A percentile compares a stretch with the other conserved stretches of the same genome.
These are phyloP conservation scores for Coniella vitis DNA, from an alignment of 2,329 filamentous ascomycete species.

Conservation along the genomic window DNA sequence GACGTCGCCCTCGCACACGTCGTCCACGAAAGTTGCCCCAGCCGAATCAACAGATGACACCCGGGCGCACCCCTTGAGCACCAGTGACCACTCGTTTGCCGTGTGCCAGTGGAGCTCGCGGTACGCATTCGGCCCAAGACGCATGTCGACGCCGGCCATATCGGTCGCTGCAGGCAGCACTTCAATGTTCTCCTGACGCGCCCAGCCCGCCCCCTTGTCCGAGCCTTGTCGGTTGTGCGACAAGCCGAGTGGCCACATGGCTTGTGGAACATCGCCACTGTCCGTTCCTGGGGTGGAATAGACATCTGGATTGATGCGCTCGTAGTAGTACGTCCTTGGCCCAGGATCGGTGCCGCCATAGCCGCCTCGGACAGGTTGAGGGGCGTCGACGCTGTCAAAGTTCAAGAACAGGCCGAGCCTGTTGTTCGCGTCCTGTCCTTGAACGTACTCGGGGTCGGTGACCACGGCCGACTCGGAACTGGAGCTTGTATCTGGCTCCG, in stretches of 20 bases:
- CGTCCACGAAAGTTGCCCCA: slow-evolving; percentile 40
- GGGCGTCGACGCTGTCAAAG: slow-evolving; percentile 43
- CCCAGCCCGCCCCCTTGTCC: slow-evolving; percentile 41
- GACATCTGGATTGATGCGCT: slow-evolving; percentile 47
- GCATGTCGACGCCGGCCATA: slow-evolving; percentile 56
- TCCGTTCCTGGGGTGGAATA: slow-evolving; percentile 49
- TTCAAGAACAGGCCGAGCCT: slow-evolving; percentile 47
- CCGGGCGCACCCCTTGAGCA: slow-evolving; percentile 47
- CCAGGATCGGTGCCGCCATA: slow-evolving; percentile 45
- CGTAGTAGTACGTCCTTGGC: slow-evolving; percentile 37
- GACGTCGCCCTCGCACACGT: slow-evolving; percentile 43
- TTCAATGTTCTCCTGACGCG: slow-evolving; percentile 44
- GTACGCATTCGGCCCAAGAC: slow-evolving; percentile 49
- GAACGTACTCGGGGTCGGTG: slow-evolving; percentile 33
- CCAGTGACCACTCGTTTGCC: slow-evolving; percentile 43
- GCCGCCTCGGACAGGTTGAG: slow-evolving; percentile 49
- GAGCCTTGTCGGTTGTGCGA: slow-evolving; percentile 41
- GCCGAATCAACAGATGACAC: slow-evolving; percentile 46
- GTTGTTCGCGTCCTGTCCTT: slow-evolving; percentile 43
- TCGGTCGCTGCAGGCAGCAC: slow-evolving; percentile 42
- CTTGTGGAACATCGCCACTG: slow-evolving; percentile 37
- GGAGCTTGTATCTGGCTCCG: slow-evolving; percentile 28
- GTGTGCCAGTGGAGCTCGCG: slow-evolving; percentile 60
- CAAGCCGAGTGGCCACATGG: slow-evolving; percentile 49
- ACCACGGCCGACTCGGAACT: slow-evolving; percentile 31